Conservation (phyloP, 2,329 filamentous ascomycete genomes). For the Volutella citrinella region DNA sequence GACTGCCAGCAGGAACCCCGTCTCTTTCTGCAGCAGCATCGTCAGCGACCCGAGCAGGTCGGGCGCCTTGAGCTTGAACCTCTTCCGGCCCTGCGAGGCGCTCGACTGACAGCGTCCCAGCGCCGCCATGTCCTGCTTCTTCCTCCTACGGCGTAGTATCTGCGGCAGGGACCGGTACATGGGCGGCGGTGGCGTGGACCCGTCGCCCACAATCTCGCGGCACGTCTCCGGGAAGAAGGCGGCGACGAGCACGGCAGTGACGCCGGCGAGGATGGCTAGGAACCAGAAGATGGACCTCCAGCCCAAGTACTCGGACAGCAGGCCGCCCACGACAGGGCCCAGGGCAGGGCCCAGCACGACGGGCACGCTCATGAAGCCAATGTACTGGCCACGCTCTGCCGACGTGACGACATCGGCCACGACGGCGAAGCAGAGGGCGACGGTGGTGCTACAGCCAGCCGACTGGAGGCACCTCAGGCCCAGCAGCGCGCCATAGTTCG, state of each 20-base stretch:
- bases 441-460: constrained; percentile 55
- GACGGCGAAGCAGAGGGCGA: constrained; percentile 56
- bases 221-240: constrained; percentile 55
- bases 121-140: constrained; percentile 3
- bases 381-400: constrained; percentile 58
- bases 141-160: constrained; percentile 20
- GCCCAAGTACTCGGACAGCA: constrained; percentile 53
- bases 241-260: constrained; percentile 40
- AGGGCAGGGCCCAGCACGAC: constrained; percentile 46
- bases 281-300: constrained; percentile 65
- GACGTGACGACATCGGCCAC: constrained; percentile 63
- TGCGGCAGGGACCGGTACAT: constrained; percentile 35
- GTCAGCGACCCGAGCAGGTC: constrained; percentile 40
- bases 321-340: constrained; percentile 57
- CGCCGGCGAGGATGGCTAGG: constrained; percentile 44
- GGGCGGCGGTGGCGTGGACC: constrained; percentile 41
- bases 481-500: constrained; percentile 48
- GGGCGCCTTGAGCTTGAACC: constrained; percentile 35
- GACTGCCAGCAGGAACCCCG: constrained; percentile 42
- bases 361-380: constrained; percentile 50
- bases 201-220: constrained; percentile 48
- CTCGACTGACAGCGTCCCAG: constrained; percentile 13
- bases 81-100: constrained; percentile 12
- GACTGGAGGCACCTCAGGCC: constrained; percentile 55
- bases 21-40: constrained; percentile 41